These are phyloP conservation scores for Artemisia tridentata DNA, from an alignment of 129 eudicot genomes.

Conservation along the genomic window DNA sequence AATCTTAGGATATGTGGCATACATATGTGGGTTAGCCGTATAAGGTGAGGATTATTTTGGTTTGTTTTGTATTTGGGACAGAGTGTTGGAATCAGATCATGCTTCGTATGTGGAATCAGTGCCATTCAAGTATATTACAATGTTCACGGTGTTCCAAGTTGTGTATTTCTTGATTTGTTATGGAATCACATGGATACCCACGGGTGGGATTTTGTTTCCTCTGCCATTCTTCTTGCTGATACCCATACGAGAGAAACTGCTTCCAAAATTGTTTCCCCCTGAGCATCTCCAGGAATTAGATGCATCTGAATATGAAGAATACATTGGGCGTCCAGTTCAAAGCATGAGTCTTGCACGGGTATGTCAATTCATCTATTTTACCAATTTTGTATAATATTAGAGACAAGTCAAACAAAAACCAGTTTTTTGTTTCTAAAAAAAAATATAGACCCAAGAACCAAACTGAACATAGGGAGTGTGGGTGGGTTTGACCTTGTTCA, in stretches of 20 bases:
- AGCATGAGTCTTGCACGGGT: constrained; percentile 58
- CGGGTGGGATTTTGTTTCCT: constrained; percentile 84
- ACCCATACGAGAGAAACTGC: constrained; percentile 60
- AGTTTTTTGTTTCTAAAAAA: too few relatives aligned
- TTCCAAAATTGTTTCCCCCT: constrained; percentile 63
- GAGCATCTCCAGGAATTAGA: constrained; percentile 65
- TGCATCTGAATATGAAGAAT: constrained; percentile 86
- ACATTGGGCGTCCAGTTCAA: constrained; percentile 38
- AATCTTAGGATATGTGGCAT: too few relatives aligned
- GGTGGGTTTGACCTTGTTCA: too few relatives aligned
- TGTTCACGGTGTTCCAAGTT: constrained; percentile 63
- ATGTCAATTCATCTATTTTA: not conserved
- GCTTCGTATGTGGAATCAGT: constrained; percentile 66
- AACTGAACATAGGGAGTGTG: too few relatives aligned
- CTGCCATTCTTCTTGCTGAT: constrained; percentile 72
- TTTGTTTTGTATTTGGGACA: constrained; percentile 30
- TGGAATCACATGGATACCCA: constrained; percentile 92
- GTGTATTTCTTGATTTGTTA: constrained; percentile 70
- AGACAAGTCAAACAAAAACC: too few relatives aligned
- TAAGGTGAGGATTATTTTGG: not conserved
- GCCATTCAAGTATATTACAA: constrained; percentile 57
- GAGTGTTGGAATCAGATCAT: constrained; percentile 55
- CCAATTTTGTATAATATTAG: not conserved
- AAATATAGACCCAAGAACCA: too few relatives aligned
- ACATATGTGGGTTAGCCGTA: too few relatives aligned